phyloP scores from a whole-genome alignment of 2,329 filamentous ascomycete species.

The Colletotrichum phormii region DNA sequence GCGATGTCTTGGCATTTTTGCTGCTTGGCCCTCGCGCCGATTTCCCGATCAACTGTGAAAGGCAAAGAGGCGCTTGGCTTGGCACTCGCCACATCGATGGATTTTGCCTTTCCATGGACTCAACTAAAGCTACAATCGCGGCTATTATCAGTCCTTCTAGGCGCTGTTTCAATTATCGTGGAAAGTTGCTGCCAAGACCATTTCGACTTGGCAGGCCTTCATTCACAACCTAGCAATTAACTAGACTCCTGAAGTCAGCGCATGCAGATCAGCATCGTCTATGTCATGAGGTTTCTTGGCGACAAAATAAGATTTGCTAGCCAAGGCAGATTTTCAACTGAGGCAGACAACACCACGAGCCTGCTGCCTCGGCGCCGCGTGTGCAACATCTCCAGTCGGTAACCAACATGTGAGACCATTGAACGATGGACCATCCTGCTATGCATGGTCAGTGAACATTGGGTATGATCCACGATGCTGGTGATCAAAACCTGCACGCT shows the following conservation, averaged over 20 bases:
- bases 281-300: neutral
- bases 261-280: neutral
- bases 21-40: conserved; percentile 2
- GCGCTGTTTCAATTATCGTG: conserved; percentile 1
- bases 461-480: too few relatives aligned
- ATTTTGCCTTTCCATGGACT: neutral
- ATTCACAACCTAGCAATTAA: neutral
- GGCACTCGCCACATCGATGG: neutral
- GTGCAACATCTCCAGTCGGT: neutral
- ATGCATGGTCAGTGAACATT: too few relatives aligned
- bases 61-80: neutral
- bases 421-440: too few relatives aligned
- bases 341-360: neutral
- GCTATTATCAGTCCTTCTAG: neutral
- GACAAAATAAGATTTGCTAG: neutral
- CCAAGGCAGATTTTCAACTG: neutral
- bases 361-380: neutral
- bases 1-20: conserved; percentile 18
- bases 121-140: neutral
- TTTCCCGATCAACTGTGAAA: neutral
- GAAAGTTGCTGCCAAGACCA: conserved; percentile 23
- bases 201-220: conserved; percentile 7
- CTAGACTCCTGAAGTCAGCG: neutral
- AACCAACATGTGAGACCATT: neutral
- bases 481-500: too few relatives aligned